A percentile compares a stretch with the other conserved stretches of the same genome.
These are phyloP conservation scores for Berkeleyomyces basicola DNA, from an alignment of 2,329 filamentous ascomycete species.

Conservation along the genomic window DNA sequence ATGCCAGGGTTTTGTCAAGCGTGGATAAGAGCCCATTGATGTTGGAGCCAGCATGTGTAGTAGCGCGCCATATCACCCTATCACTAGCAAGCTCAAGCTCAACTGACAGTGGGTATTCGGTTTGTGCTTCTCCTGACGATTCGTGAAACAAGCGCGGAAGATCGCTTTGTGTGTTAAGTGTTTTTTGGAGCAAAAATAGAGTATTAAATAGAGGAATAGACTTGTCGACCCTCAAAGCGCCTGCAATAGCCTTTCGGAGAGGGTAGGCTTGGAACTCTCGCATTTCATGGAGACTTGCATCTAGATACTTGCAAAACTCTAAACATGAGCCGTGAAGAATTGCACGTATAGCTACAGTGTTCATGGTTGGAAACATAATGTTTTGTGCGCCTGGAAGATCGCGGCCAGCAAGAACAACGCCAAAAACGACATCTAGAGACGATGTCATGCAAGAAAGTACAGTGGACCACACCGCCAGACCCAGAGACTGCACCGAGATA, in stretches of 20 bases:
- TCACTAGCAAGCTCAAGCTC: constrained; percentile 53
- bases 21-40: constrained; percentile 35
- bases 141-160: background rate
- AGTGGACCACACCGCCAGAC: constrained; percentile 49
- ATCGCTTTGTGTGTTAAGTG: background rate
- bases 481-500: constrained; percentile 9
- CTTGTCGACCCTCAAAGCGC: constrained; percentile 16
- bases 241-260: constrained; percentile 48
- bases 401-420: constrained; percentile 70
- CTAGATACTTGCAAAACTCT: constrained; percentile 55
- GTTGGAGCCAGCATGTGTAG: constrained; percentile 44
- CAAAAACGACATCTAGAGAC: constrained; percentile 63
- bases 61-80: constrained; percentile 51
- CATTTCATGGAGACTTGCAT: constrained; percentile 49
- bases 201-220: constrained; percentile 33
- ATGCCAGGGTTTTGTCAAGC: constrained; percentile 30
- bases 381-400: constrained; percentile 51
- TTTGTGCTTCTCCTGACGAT: constrained; percentile 27
- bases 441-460: constrained; percentile 46
- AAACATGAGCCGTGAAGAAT: constrained; percentile 51
- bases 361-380: constrained; percentile 80
- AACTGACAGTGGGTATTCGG: constrained; percentile 69
- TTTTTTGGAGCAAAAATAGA: constrained; percentile 32
- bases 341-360: constrained; percentile 61
- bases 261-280: constrained; percentile 63